A percentile compares a stretch with the other conserved stretches of the same genome.
Conservation (phyloP, 768 basidiomycete genomes). For the Xerocomus potaroensis region DNA sequence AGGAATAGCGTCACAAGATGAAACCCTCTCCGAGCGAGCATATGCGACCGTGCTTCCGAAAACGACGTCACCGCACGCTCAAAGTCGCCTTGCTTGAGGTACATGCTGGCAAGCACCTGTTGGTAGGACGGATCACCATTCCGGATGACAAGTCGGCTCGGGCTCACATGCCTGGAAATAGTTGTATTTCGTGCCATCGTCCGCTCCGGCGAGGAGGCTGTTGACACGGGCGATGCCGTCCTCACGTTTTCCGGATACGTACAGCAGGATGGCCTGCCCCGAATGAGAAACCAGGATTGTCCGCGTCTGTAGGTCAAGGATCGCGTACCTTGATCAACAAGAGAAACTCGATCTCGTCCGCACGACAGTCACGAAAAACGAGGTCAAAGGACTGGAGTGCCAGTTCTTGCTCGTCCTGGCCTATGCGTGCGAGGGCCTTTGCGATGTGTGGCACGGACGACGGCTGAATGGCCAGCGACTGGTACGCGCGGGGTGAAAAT, state of each 20-base stretch:
- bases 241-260: not conserved
- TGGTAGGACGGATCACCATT: too few relatives aligned
- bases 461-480: slow-evolving; percentile 1
- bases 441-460: slow-evolving; percentile 4
- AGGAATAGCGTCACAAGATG: slow-evolving; percentile 1
- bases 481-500: not conserved
- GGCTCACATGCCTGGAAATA: slow-evolving; percentile 1
- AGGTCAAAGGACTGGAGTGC: slow-evolving; percentile 2
- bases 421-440: slow-evolving; percentile 3
- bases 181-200: not conserved
- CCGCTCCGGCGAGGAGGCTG: not conserved
- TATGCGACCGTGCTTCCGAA: not conserved
- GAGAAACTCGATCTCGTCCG: not conserved
- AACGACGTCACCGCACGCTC: not conserved
- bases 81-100: slow-evolving; percentile 1
- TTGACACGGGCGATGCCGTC: not conserved
- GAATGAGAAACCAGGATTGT: not conserved
- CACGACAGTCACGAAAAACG: not conserved
- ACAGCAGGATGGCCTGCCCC: not conserved
- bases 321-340: slow-evolving; percentile 1
- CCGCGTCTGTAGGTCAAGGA: not conserved
- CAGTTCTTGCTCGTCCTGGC: not conserved
- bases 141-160: not conserved
- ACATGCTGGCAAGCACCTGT: slow-evolving; percentile 2
- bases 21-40: not conserved